Base-by-base conservation (phyloP, 768 basidiomycete genomes). In the Amanita rimosa region DNA sequence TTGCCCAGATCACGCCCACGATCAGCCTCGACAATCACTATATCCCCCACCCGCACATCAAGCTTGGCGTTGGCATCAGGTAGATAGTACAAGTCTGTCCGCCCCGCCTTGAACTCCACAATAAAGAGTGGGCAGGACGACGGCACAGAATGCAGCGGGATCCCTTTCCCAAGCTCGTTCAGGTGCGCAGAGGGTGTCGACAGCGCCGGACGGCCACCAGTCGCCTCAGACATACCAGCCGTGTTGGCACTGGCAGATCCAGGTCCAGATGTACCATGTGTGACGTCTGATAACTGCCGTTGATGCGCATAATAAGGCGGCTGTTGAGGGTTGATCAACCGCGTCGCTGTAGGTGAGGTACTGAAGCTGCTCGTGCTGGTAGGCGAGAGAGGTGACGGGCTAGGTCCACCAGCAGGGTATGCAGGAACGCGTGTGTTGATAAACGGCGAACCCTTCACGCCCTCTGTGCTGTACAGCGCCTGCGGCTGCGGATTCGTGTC, bases 11-110 rank as follows among this genome's bases (percentile, higher is more conserved):
- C 94, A 60, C 83, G 85, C 11, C 95, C 95, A 22, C 95, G 74
- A 62, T 98, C 95, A 24, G 92, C 95, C 64, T 98, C 95, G 14
- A 98, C 95, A 53, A 97, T 92, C 53, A 98, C 95, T 33, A 92
- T 69, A 60, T 97, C 95, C 2, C 92, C 95, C 17, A 85, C 81
- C 5, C 80, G 76, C 52, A 97, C 80, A 47, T 73, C 70, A 48
- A 62, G 56, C 58, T 57, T 72, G 59, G 52, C 74, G 58, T 94
- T 87, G 0, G 82, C 85, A 3, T 27, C 27, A 27, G 27, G 27
- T 53, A 83, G 74, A 64, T 96, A 98, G 67, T 93, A 98, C 22
- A 99, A 68, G 63, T 98, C 95, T 53, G 92, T 92, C 35, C 95
- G 80, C 0, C 92, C 91, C 0, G 94, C 94, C 67, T 97, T 99